phyloP scores from a whole-genome alignment of 805 yeast species.

The Saccharomycopsis fibuligera region DNA sequence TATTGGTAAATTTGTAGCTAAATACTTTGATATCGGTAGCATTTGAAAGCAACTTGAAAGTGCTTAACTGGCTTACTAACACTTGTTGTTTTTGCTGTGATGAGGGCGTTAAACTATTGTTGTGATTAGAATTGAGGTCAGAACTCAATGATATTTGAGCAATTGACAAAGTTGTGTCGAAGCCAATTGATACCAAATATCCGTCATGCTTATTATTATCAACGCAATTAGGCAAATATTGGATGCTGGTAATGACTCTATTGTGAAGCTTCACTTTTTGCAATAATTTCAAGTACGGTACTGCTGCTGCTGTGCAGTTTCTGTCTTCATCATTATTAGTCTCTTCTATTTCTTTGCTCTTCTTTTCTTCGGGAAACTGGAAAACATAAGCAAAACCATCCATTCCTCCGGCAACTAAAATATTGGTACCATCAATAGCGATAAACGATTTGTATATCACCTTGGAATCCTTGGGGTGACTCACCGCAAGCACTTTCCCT shows the following conservation, averaged over 20 bases:
- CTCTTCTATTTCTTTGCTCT: background rate
- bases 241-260: conserved; percentile 34
- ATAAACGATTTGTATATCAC: conserved; percentile 34
- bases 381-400: conserved; percentile 38
- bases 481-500: background rate
- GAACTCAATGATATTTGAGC: conserved; percentile 10
- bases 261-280: conserved; percentile 31
- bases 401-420: conserved; percentile 43
- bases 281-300: background rate
- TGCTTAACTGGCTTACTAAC: conserved; percentile 24
- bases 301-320: no score
- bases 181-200: conserved; percentile 49
- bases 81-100: no score
- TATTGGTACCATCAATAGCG: conserved; percentile 24
- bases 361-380: conserved; percentile 14
- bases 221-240: conserved; percentile 21
- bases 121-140: background rate
- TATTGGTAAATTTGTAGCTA: conserved; percentile 21
- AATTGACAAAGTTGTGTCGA: conserved; percentile 45
- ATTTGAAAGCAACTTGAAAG: conserved; percentile 37
- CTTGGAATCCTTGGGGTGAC: background rate
- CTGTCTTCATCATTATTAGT: background rate
- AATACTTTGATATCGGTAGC: conserved; percentile 46
- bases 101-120: conserved; percentile 13
- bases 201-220: conserved; percentile 25